These are phyloP conservation scores for Anisodus acutangulus DNA, from an alignment of 257 asterid species.

Conservation along the genomic window DNA sequence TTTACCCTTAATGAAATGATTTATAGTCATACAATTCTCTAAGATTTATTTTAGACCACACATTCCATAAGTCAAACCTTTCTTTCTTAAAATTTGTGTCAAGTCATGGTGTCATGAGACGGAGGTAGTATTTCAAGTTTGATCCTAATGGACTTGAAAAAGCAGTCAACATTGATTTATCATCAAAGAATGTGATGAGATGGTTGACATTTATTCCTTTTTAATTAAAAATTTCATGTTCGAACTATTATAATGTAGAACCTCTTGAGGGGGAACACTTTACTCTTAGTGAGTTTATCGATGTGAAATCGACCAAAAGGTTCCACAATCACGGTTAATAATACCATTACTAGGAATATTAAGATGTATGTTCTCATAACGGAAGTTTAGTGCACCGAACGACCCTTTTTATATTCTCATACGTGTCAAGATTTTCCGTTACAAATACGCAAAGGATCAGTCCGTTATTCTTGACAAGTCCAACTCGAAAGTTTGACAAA, in stretches of 20 bases:
- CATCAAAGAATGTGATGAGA: not conserved
- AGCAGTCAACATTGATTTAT: not conserved
- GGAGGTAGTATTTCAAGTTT: no score
- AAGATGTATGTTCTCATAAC: not conserved
- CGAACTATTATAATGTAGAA: not conserved
- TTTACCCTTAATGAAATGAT: no score
- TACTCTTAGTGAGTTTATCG: no score
- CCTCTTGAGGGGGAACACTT: not conserved
- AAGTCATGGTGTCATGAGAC: not conserved
- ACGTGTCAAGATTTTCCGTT: not conserved
- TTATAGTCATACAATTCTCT: no score
- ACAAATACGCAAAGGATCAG: slow-evolving; percentile 17
- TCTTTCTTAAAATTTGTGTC: no score
- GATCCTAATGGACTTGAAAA: no score
- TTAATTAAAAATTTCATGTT: not conserved
- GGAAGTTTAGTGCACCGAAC: no score
- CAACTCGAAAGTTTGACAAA: not conserved
- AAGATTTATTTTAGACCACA: no score
- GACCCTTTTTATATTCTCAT: not conserved
- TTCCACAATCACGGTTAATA: no score
- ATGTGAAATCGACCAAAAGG: no score
- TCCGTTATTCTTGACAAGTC: not conserved
- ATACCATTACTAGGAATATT: no score
- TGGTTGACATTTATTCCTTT: not conserved
- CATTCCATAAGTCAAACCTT: no score